These are phyloP conservation scores for Achaetomium macrosporum DNA, from an alignment of 2,329 filamentous ascomycete genomes.

Conservation along the genomic window DNA sequence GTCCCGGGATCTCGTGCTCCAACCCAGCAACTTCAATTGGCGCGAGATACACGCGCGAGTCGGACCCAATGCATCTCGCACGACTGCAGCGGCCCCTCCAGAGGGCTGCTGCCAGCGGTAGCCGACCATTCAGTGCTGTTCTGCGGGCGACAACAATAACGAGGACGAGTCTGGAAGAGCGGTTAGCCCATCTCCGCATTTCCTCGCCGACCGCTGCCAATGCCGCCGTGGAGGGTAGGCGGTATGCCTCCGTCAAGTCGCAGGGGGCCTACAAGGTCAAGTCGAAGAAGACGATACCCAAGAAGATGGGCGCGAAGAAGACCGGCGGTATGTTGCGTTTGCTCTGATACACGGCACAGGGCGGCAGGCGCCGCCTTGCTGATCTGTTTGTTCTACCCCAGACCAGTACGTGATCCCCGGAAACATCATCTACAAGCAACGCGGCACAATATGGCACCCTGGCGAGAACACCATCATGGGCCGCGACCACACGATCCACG, in stretches of 20 bases:
- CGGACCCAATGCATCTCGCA: constrained; percentile 39
- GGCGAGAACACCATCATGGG: constrained; percentile 95
- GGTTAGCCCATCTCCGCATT: constrained; percentile 32
- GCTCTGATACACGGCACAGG: constrained; percentile 27
- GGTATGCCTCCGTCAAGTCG: constrained; percentile 55
- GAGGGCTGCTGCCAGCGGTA: constrained; percentile 40
- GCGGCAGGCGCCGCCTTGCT: neutral
- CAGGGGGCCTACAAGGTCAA: constrained; percentile 64
- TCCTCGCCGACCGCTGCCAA: constrained; percentile 30
- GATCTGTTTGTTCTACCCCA: constrained; percentile 30
- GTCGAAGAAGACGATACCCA: constrained; percentile 56
- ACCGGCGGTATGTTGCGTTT: constrained; percentile 71
- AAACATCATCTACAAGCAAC: constrained; percentile 97
- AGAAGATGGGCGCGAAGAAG: constrained; percentile 92
- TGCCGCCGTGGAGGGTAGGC: constrained; percentile 43
- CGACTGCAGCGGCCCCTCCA: constrained; percentile 42
- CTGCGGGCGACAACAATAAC: constrained; percentile 26
- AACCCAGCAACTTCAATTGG: constrained; percentile 11
- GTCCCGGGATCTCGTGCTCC: constrained; percentile 8
- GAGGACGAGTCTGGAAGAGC: constrained; percentile 23
- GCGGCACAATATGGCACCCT: constrained; percentile 88
- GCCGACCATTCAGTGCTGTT: constrained; percentile 32
- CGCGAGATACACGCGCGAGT: constrained; percentile 11
- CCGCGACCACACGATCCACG: constrained; percentile 92
- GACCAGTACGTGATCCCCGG: constrained; percentile 91